A percentile compares a stretch with the other conserved stretches of the same genome.
These are phyloP conservation scores for Suillus luteus DNA, from an alignment of 768 basidiomycete species.

Conservation along the genomic window DNA sequence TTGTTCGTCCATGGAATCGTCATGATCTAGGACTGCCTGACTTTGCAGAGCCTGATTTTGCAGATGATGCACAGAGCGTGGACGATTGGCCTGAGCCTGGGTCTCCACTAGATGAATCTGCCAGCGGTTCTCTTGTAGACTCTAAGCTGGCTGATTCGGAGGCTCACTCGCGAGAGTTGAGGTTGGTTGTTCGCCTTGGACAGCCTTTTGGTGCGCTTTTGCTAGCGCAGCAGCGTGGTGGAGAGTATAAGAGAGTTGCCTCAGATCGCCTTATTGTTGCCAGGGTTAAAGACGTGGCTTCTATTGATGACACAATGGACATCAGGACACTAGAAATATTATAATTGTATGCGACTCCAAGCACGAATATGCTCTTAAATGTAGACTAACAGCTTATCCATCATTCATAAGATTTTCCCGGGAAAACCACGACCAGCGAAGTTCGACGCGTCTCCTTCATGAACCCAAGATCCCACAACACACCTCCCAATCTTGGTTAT, in stretches of 20 bases:
- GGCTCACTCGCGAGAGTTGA: neutral
- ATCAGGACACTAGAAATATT: neutral
- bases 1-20: neutral
- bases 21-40: neutral
- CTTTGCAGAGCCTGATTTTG: neutral
- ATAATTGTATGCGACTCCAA: neutral
- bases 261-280: neutral
- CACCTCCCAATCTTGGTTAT: neutral
- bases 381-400: too few species aligned
- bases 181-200: neutral
- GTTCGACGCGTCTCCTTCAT: too few species aligned
- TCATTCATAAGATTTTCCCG: too few species aligned
- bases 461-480: neutral
- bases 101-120: neutral
- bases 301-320: neutral
- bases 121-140: neutral
- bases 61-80: neutral
- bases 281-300: neutral
- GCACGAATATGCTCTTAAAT: too few species aligned
- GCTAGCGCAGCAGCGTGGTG: conserved; percentile 1
- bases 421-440: too few species aligned
- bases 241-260: neutral
- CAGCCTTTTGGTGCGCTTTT: neutral
- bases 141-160: neutral
- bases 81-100: neutral